Base-by-base conservation (phyloP, 148 eudicot species). In the Spergularia marina region DNA sequence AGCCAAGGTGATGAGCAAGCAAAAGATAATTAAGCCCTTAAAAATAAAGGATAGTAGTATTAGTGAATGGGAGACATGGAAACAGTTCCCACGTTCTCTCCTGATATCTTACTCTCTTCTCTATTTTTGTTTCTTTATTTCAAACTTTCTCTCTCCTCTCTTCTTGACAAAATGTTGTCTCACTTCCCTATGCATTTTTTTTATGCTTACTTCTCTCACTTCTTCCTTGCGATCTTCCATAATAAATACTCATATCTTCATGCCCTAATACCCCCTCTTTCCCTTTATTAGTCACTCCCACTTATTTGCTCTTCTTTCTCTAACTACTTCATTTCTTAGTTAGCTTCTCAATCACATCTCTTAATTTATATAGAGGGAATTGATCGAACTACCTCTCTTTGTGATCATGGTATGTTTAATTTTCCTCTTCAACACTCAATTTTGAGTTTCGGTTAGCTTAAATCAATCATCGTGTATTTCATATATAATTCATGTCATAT, bases 61-160 rank as follows among this genome's bases (percentile, higher is more conserved):
- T 56, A 30, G 36, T 30, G 76, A 73, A 80, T 83, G 74, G 89
- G 83, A 83, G 89, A 91, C 91, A 89, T 71, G 88, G 95, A 82
- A 90, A 90, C 97, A 89, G 86, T 80, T 68, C 88, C 96, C 98
- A 94, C 93, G 98, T 91, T 92, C 92, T 85, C 80, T 85, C 80
- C 82, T 82, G 81, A 76, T 67, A 74, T 68, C 79, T 73, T 71
- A 49, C 68, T 67, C 63, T 60, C 5, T 69, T n/a, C 15, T 15
- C 21, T 10, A 9, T 21, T 53, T 14, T 13, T 1, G 2, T 16
- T 51, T 18, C 3, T 49, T 69, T 53, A 51, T 69, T 69, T 70
- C 13, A 7, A 57, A 75, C 76, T 72, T 74, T 44, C 1, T 67
- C 41, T 40, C 74, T 61, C 41, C 57, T 67, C 55, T 75, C 53